These are phyloP conservation scores for Cyclostephanos invisitatus DNA, from an alignment of 108 stramenopile genomes.

Conservation along the genomic window DNA sequence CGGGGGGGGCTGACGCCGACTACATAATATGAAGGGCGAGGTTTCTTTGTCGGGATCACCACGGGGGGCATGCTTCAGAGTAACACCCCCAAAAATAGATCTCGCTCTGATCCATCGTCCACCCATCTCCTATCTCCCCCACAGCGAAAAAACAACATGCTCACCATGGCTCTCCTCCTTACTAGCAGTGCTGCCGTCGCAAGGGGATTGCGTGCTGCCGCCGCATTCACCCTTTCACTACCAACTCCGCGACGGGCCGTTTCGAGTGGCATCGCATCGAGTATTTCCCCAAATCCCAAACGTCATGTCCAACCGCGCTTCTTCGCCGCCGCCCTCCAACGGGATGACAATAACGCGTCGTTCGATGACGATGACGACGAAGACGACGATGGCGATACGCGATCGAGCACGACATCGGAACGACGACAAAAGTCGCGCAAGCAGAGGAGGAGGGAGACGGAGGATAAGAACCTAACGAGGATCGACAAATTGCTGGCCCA, in stretches of 20 bases:
- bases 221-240: not conserved
- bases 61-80: too few species aligned
- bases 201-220: not conserved
- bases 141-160: too few species aligned
- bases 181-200: not conserved
- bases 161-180: constrained; percentile 3
- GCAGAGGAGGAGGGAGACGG: constrained; percentile 28
- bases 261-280: not conserved
- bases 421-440: constrained; percentile 9
- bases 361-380: not conserved
- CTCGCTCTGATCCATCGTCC: not conserved
- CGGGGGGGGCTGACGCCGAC: too few species aligned
- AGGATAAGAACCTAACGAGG: constrained; percentile 50
- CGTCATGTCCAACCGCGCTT: not conserved
- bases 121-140: too few species aligned
- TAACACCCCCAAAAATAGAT: too few species aligned
- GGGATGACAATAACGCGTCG: not conserved
- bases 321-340: not conserved
- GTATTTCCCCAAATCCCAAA: not conserved
- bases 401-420: constrained; percentile 1
- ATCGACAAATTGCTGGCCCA: constrained; percentile 83
- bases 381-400: not conserved
- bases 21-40: too few species aligned
- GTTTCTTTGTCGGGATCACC: too few species aligned
- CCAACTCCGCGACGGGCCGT: not conserved